A percentile compares a stretch with the other conserved stretches of the same genome.
Conservation (phyloP, 495 filamentous ascomycete genomes). For the Neurospora sp. region DNA sequence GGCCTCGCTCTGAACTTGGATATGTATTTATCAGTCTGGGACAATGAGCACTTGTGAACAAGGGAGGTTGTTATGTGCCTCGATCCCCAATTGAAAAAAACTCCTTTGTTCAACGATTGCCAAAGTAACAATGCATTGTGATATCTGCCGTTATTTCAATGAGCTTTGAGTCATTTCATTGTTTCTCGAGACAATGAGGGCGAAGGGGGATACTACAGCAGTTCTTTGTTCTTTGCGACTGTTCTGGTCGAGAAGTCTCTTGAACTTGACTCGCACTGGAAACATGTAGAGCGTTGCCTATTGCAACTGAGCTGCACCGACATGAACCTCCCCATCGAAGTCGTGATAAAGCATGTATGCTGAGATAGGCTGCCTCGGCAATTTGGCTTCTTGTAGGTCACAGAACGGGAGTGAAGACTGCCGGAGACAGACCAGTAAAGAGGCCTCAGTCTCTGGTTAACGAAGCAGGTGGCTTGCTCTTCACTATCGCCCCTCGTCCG, state of each 20-base stretch:
- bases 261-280: not conserved
- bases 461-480: not conserved
- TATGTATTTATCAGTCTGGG: too few relatives aligned
- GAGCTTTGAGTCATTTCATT: not conserved
- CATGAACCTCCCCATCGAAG: too few relatives aligned
- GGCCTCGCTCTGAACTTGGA: too few relatives aligned
- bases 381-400: rapidly evolving
- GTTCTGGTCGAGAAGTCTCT: not conserved
- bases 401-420: too few relatives aligned
- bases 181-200: not conserved
- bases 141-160: not conserved
- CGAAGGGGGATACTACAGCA: rapidly evolving
- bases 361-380: too few relatives aligned
- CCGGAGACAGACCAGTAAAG: too few relatives aligned
- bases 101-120: not conserved
- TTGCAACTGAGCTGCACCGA: too few relatives aligned
- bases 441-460: too few relatives aligned
- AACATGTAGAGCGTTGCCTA: too few relatives aligned
- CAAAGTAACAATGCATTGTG: not conserved
- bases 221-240: not conserved
- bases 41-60: too few relatives aligned
- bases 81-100: not conserved
- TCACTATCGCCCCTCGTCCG: too few relatives aligned
- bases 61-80: not conserved
- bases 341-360: too few relatives aligned